A percentile compares a stretch with the other conserved stretches of the same genome.
Conservation (phyloP, 2,329 filamentous ascomycete species). For the Biscogniauxia mediterranea region DNA sequence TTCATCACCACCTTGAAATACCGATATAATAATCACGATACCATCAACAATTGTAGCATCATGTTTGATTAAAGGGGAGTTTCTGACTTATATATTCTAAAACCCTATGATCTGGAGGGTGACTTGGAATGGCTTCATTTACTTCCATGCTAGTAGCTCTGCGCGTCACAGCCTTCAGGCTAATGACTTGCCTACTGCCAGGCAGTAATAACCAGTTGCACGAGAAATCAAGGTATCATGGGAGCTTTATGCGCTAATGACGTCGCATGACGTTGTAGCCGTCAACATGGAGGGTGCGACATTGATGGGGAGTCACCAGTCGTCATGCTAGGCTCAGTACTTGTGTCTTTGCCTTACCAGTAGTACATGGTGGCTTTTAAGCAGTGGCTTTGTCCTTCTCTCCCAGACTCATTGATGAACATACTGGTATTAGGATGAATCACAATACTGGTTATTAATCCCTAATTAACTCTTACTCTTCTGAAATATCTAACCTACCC, state of each 20-base stretch:
- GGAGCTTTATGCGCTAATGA: conserved; percentile 13
- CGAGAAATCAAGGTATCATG: conserved; percentile 3
- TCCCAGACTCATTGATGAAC: not conserved
- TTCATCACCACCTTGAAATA: too few species aligned
- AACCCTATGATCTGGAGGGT: not conserved
- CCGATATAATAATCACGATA: too few species aligned
- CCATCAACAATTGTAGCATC: too few species aligned
- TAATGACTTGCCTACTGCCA: not conserved
- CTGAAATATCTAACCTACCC: not conserved
- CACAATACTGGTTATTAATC: not conserved
- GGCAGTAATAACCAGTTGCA: not conserved
- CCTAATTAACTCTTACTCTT: not conserved
- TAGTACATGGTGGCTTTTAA: not conserved
- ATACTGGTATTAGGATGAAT: not conserved
- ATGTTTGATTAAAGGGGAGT: too few species aligned
- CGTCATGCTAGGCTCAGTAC: not conserved
- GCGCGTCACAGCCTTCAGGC: not conserved
- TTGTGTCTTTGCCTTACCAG: not conserved
- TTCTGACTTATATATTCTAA: too few species aligned
- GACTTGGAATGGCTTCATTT: not conserved
- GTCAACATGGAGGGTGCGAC: conserved; percentile 17
- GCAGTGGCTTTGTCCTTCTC: not conserved
- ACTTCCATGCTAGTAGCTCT: not conserved
- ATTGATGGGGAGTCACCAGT: conserved; percentile 4
- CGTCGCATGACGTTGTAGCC: conserved; percentile 24